Base-by-base conservation (phyloP, 1,284 basidiomycete genomes). In the Sporisorium scitamineum region DNA sequence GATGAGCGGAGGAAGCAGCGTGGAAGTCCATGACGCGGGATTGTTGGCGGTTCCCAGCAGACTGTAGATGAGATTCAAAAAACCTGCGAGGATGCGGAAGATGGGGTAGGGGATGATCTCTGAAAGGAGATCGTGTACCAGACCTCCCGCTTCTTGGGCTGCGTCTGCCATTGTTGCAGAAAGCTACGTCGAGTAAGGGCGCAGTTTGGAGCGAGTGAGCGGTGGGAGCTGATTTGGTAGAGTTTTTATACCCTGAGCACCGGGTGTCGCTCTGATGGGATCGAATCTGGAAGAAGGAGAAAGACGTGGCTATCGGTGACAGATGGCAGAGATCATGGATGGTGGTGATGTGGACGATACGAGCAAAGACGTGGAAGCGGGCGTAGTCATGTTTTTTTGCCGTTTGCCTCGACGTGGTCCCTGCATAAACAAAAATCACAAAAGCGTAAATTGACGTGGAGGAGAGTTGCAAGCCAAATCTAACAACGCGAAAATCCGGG, bases 21-120 rank as follows among this genome's bases (percentile, higher is more conserved):
- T 78, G 5, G 71, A 77, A 2, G 65, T 44, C 79, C 79, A 80
- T 24, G 79, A 80, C 39, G 74, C 37, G 2, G 79, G 78, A 31
- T 79, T 65, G 56, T 79, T 79, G 47, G 73, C 57, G 2, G 59
- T 58, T 22, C 70, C 70, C 4, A 79, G 32, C 5, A 79, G 63
- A 10, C 44, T 39, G 55, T 76, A 79, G 67, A 79, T 73, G 44
- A 79, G 66, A 29, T 79, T 79, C 37, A 70, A 76, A 51, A 79
- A 76, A 41, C 73, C 67, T n/a, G 73, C 77, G 2, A 79, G 61
- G 41, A 73, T 37, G 18, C 67, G 60, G 27, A 79, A 79, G 55
- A 76, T 29, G 16, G 77, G 73, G 32, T 76, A 67, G 29, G 73
- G 73, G 44, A 76, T 70, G 53, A 65, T 22, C 16, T 61, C 58